These are phyloP conservation scores for Taphrina communis DNA, from an alignment of 1,139 yeast species.

Conservation along the genomic window DNA sequence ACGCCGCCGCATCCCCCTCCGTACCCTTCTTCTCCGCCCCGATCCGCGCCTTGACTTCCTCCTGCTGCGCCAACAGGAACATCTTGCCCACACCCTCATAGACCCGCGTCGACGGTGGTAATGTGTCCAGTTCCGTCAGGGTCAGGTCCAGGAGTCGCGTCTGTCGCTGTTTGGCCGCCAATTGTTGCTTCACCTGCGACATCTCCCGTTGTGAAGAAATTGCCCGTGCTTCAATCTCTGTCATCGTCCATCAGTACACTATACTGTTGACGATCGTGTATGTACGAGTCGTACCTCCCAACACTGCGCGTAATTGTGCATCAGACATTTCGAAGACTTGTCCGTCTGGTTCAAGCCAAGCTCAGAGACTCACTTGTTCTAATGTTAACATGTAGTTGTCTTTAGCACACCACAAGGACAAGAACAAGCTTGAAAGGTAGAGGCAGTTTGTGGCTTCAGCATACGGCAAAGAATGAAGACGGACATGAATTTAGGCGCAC, in stretches of 20 bases:
- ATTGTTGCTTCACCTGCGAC: slow-evolving; percentile 21
- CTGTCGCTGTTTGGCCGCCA: slow-evolving; percentile 20
- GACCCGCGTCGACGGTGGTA: slow-evolving; percentile 29
- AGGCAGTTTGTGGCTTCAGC: background rate
- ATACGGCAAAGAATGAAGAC: background rate
- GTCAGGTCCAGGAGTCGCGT: slow-evolving; percentile 29
- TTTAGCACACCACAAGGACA: background rate
- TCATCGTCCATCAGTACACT: background rate
- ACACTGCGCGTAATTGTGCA: slow-evolving; percentile 25
- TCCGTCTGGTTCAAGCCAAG: too few relatives aligned
- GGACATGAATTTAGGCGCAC: background rate
- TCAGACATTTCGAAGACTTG: slow-evolving; percentile 9
- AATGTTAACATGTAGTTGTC: background rate
- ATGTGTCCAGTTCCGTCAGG: slow-evolving; percentile 22
- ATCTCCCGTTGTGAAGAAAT: slow-evolving; percentile 34
- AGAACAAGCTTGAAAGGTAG: background rate
- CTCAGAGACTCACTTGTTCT: background rate
- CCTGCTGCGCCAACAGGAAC: slow-evolving; percentile 26
- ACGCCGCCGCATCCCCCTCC: slow-evolving; percentile 31
- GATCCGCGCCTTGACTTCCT: slow-evolving; percentile 12
- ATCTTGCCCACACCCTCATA: slow-evolving; percentile 37
- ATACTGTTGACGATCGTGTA: background rate
- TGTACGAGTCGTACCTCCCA: slow-evolving; percentile 4
- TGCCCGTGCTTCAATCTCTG: slow-evolving; percentile 39
- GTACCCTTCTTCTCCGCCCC: slow-evolving; percentile 29